These are phyloP conservation scores for Echinochloa phyllopogon DNA, from an alignment of 176 grass and related monocot genomes.

Conservation along the genomic window DNA sequence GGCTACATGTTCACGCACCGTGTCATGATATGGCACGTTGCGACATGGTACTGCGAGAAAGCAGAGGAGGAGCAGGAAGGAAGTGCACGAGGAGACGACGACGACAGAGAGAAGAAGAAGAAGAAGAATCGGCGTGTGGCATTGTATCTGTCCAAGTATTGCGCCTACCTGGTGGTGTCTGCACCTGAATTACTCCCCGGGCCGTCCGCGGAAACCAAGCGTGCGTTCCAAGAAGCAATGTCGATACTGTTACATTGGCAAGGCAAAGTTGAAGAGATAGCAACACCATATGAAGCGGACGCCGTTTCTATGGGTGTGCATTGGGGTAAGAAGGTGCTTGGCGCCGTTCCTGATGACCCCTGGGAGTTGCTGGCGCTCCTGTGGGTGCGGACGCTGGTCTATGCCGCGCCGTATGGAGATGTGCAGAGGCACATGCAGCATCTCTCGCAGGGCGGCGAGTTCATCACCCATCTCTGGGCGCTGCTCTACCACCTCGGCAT, in stretches of 20 bases:
- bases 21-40: neutral
- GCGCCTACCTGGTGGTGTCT: neutral
- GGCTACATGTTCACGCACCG: neutral
- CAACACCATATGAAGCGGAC: no score
- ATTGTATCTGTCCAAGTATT: neutral
- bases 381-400: constrained; percentile 18
- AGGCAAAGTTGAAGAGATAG: no score
- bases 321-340: no score
- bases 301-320: no score
- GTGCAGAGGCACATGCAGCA: neutral
- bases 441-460: neutral
- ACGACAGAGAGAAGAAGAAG: neutral
- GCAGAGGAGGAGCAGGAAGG: neutral
- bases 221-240: no score
- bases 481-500: constrained; percentile 34
- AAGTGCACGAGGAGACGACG: neutral
- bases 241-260: no score
- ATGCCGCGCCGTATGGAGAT: neutral
- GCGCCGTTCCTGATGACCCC: neutral
- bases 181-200: no score
- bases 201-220: neutral
- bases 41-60: constrained; percentile 19
- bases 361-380: constrained; percentile 26
- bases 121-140: neutral
- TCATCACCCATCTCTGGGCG: constrained; percentile 14